phyloP scores from a whole-genome alignment of 805 yeast genomes.

The Pichia phayaonensis region DNA sequence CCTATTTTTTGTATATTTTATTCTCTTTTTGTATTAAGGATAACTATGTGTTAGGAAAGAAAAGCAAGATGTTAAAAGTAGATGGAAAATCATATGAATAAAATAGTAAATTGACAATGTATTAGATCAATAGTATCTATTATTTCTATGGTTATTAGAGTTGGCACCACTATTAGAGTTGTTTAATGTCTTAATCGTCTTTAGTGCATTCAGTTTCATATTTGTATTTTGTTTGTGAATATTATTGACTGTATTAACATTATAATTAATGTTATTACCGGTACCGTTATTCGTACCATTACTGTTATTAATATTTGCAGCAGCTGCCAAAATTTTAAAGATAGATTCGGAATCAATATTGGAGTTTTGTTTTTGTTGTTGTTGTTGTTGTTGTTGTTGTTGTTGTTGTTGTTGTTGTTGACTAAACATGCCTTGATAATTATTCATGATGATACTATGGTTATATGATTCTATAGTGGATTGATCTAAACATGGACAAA shows the following conservation, averaged over 20 bases:
- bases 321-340: slow-evolving; percentile 11
- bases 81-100: background rate
- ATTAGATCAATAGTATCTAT: background rate
- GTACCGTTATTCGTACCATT: background rate
- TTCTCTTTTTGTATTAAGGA: background rate
- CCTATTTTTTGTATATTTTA: background rate
- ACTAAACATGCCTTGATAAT: background rate
- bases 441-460: background rate
- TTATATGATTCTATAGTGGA: background rate
- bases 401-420: background rate
- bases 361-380: background rate
- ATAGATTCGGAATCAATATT: slow-evolving; percentile 10
- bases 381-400: background rate
- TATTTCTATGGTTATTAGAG: background rate
- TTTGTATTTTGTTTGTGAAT: background rate
- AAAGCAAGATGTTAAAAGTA: background rate
- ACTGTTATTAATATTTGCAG: background rate
- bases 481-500: slow-evolving; percentile 39
- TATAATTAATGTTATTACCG: background rate
- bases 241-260: background rate
- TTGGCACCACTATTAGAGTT: background rate
- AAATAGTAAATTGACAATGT: background rate
- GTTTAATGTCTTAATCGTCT: background rate
- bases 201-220: background rate
- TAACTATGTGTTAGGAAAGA: background rate